Conservation (phyloP, 2,329 filamentous ascomycete species). For the Penicillium italicum region DNA sequence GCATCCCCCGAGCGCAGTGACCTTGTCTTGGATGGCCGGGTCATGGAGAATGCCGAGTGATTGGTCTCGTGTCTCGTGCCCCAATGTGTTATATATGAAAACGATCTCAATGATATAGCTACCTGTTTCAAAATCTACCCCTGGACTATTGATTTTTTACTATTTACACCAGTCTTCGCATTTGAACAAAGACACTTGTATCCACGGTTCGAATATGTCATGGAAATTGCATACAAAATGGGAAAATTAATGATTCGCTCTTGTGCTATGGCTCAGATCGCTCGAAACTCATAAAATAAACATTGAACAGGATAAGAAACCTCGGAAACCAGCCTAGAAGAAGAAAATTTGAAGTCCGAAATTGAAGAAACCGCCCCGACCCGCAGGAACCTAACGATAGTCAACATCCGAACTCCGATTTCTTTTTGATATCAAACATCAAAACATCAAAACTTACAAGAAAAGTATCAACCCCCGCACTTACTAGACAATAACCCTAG, state of each 20-base stretch:
- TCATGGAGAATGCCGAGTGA: background rate
- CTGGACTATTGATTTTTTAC: background rate
- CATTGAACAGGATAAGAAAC: background rate
- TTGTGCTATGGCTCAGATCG: background rate
- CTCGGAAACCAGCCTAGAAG: background rate
- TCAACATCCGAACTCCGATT: background rate
- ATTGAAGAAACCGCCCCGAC: background rate
- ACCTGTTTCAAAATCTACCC: background rate
- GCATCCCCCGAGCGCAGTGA: slow-evolving; percentile 15
- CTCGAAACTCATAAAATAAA: slow-evolving; percentile 4
- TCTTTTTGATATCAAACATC: background rate
- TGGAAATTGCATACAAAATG: background rate
- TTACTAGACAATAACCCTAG: background rate
- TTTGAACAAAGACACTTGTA: no score
- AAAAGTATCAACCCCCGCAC: background rate
- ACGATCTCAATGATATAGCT: background rate
- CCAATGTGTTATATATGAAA: slow-evolving; percentile 3
- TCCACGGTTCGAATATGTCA: no score
- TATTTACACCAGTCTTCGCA: background rate
- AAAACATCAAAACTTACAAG: background rate
- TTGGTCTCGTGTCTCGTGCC: background rate
- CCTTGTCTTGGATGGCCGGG: slow-evolving; percentile 2
- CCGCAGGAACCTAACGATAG: background rate
- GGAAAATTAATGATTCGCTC: background rate
- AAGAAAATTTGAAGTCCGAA: background rate